Evolutionary conservation across 2,329 filamentous ascomycete species (phyloP).

Genomic region (Gaeumannomyces sp.): DNA sequence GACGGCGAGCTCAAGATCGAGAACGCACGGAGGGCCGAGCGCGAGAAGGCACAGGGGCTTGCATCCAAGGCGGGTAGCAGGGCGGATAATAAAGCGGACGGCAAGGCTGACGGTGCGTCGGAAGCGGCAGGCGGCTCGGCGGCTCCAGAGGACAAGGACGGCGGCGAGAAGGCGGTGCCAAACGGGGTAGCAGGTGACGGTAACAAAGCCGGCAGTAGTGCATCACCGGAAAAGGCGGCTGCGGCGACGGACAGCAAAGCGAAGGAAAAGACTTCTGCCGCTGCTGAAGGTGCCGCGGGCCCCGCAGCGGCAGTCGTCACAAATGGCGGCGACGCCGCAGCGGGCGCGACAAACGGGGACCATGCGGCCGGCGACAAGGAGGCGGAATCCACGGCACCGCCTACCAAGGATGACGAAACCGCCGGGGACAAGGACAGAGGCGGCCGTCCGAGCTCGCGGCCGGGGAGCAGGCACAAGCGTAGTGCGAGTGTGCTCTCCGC

Average conservation of each 20-base stretch:
- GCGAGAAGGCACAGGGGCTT: constrained; percentile 32
- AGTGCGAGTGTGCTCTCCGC: constrained; percentile 76
- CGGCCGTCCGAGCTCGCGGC: constrained; percentile 18
- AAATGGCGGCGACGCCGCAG: constrained; percentile 15
- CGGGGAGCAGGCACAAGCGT: constrained; percentile 58
- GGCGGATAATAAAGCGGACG: constrained; percentile 7
- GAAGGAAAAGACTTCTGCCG: constrained; percentile 12
- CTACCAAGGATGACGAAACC: constrained; percentile 21
- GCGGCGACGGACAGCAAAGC: constrained; percentile 12
- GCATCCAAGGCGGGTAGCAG: constrained; percentile 8
- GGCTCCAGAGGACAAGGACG: constrained; percentile 7
- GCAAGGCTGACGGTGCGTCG: background rate
- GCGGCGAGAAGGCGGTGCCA: constrained; percentile 5
- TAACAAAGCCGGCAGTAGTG: constrained; percentile 4
- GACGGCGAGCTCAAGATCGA: constrained; percentile 62
- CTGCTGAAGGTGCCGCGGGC: constrained; percentile 10
- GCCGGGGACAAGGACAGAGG: constrained; percentile 26
- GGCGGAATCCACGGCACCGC: background rate
- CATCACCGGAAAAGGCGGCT: background rate
- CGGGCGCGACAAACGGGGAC: constrained; percentile 16
- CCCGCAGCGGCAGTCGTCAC: background rate
- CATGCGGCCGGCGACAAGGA: no score
- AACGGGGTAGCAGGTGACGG: background rate
- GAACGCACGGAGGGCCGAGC: constrained; percentile 49
- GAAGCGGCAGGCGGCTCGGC: constrained; percentile 13